Percentiles rank a stretch among this genome's conserved stretches.
Conservation (phyloP, 1,139 yeast genomes). For the Kodamaea suecica region DNA sequence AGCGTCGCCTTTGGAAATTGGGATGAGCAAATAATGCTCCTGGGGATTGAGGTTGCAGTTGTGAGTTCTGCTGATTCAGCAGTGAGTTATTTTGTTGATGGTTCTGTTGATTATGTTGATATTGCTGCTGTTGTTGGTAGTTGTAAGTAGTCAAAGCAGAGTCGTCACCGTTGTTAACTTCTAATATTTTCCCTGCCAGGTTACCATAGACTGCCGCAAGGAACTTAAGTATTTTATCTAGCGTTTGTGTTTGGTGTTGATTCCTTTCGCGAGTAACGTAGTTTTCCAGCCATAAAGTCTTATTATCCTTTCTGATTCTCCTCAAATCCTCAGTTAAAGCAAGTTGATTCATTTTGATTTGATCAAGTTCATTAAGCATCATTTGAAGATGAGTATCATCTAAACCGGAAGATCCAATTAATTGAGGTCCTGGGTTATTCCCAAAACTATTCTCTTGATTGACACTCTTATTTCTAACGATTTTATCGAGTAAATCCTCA, state of each 20-base stretch:
- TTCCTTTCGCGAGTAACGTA: conserved; percentile 80
- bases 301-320: conserved; percentile 83
- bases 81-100: conserved; percentile 5
- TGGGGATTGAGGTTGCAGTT: conserved; percentile 6
- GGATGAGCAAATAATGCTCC: conserved; percentile 16
- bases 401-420: conserved; percentile 6
- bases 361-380: conserved; percentile 69
- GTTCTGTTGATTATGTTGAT: conserved; percentile 8
- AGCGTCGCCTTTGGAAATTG: conserved; percentile 29
- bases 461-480: conserved; percentile 45
- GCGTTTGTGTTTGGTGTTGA: conserved; percentile 78
- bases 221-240: conserved; percentile 83
- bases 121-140: conserved; percentile 7
- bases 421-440: conserved; percentile 30
- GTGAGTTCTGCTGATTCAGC: conserved; percentile 8
- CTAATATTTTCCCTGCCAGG: conserved; percentile 47
- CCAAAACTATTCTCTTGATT: conserved; percentile 21
- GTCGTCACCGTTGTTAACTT: conserved; percentile 25
- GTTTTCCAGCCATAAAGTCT: conserved; percentile 87
- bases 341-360: conserved; percentile 71
- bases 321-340: conserved; percentile 80
- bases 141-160: conserved; percentile 22
- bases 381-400: conserved; percentile 38
- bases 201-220: conserved; percentile 82
- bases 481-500: conserved; percentile 72